These are phyloP conservation scores for Phytophthora kernoviae DNA, from an alignment of 352 stramenopile species.

Conservation along the genomic window DNA sequence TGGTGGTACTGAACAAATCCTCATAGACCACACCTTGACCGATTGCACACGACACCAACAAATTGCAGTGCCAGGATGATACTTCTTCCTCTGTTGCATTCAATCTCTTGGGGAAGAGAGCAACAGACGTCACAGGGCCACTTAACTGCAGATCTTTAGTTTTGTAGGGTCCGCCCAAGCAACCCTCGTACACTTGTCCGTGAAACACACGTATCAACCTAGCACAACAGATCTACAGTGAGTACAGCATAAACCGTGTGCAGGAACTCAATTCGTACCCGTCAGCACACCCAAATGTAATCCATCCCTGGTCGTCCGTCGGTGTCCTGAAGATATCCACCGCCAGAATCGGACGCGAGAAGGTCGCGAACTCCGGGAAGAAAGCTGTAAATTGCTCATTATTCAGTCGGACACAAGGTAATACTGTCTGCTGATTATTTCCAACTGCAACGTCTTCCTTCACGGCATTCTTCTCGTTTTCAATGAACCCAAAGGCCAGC, in stretches of 20 bases:
- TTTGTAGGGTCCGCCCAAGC: conserved; percentile 51
- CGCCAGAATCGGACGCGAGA: conserved; percentile 56
- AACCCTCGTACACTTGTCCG: conserved; percentile 34
- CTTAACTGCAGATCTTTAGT: conserved; percentile 60
- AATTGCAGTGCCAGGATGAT: conserved; percentile 40
- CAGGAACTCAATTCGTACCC: conserved; percentile 36
- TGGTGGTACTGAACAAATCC: conserved; percentile 43
- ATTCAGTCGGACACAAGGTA: conserved; percentile 46
- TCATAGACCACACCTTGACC: conserved; percentile 60
- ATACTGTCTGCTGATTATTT: neutral
- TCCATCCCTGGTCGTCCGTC: conserved; percentile 38
- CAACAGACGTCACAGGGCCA: conserved; percentile 64
- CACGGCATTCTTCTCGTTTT: conserved; percentile 27
- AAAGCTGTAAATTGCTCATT: conserved; percentile 71
- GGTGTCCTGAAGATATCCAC: conserved; percentile 42
- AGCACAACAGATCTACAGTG: neutral
- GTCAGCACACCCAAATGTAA: conserved; percentile 74
- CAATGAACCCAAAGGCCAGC: conserved; percentile 66
- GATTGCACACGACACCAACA: conserved; percentile 70
- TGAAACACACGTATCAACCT: conserved; percentile 63
- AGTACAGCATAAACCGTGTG: neutral
- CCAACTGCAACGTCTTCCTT: neutral
- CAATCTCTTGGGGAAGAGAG: conserved; percentile 44
- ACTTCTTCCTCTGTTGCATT: neutral
- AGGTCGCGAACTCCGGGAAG: conserved; percentile 71